Base-by-base conservation (phyloP, 768 basidiomycete species). In the Amanita rubescens region DNA sequence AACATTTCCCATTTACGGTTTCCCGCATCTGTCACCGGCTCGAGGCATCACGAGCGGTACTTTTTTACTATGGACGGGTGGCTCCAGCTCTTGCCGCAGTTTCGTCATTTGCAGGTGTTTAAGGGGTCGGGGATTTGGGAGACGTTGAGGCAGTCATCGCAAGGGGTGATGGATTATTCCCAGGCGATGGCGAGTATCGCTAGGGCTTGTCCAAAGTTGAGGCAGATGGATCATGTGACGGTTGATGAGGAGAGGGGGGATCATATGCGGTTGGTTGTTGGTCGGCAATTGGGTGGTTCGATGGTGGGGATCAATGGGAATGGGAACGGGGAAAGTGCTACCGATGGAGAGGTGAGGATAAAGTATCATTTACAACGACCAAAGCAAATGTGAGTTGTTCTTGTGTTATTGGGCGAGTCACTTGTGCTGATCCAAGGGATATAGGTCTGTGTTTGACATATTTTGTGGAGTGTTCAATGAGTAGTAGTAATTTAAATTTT, bases 81-180 rank as follows among this genome's bases (percentile, higher is more conserved):
- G 68, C 60, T 78, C 11, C 61, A 66, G 32, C 62, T 75, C 12
- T 61, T 80, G 0, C 66, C 74, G 1, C 65, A 60, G 12, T 78
- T 78, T 55, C 57, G 58, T 3, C 68, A 71, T 14, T 72, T 80
- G 11, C 66, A 75, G 58, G 70, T 74, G 0, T 73, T 78, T 56
- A 68, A 71, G 38, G 75, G 76, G 10, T 56, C 60, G 25, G 73
- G 69, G 12, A 60, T 77, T 1, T 80, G 77, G 77, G 56, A 57
- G 3, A 69, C 74, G 11, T 69, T 74, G 25, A 19, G 39, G 6
- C 51, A 51, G 32, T 49, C n/a, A 15, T 0, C 33, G 37, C n/a
- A n/a, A n/a, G 50, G 9, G 10, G 15, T 15, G 12, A 33, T 17
- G n/a, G 14, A 38, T 20, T 39, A 37, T 14, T 20, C 8, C 35